Base-by-base conservation (phyloP, 768 basidiomycete genomes). In the Suillus tomentosus region DNA sequence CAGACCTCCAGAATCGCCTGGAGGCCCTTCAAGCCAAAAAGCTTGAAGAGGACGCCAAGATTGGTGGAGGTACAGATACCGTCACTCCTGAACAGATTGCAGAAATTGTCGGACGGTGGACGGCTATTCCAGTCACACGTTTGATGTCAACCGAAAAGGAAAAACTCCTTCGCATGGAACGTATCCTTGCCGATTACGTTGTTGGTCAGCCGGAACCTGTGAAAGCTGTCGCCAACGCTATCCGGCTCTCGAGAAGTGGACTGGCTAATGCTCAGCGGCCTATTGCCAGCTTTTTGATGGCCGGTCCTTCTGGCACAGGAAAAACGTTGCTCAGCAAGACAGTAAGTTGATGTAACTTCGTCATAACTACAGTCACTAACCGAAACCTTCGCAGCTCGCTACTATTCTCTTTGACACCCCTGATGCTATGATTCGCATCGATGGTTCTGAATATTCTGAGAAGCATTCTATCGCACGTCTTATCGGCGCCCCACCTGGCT, bases 61-160 rank as follows among this genome's bases (percentile, higher is more conserved):
- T 80, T 60, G 79, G 83, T 15, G 78, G 78, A 53, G 85, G 85
- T 17, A 75, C 82, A 19, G 91, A 94, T 66, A 81, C 81, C 11
- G 95, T 97, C 55, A 91, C 90, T 5, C 82, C 94, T 19, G 94
- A 96, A 66, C 88, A 92, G 65, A 98, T 99, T 65, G 94, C 95
- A 19, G 93, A 96, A 73, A 95, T 99, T 66, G 94, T 99, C 31
- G 91, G 87, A 22, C 85, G 91, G 63, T 98, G 95, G 95, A 96
- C 95, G 4, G 88, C 87, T 50, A 93, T 99, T 62, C 96, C 96
- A 2, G 91, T 96, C 14, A 91, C 91, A 36, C 83, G 90, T 24
- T 80, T 97, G 45, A 84, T 94, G 80, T 90, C 91, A n/a, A 87
- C 91, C 2, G 92, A 99, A 79, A 90, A 88, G 76, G 94, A 98